These are phyloP conservation scores for Stromatinia cepivora DNA, from an alignment of 2,329 filamentous ascomycete genomes.

Conservation along the genomic window DNA sequence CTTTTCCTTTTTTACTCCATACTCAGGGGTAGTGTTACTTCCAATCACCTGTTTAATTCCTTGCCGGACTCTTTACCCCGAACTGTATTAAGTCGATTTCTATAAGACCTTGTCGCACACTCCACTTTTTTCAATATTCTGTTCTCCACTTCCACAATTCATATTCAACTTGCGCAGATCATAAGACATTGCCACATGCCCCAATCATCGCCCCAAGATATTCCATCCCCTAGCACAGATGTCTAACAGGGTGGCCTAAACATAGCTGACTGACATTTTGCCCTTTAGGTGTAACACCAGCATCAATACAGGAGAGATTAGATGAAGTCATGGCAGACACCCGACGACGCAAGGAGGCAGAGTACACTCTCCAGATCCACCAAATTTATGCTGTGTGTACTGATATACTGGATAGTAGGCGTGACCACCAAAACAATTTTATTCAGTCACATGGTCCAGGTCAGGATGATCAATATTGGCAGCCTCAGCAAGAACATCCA, in stretches of 20 bases:
- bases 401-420: too few species aligned
- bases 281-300: neutral
- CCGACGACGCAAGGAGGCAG: neutral
- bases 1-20: neutral
- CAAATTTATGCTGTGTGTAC: neutral
- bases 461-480: neutral
- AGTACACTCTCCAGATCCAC: rapidly evolving
- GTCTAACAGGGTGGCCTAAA: too few species aligned
- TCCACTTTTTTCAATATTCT: neutral
- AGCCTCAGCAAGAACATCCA: rapidly evolving
- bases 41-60: too few species aligned
- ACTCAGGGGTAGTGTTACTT: too few species aligned
- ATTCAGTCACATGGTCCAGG: neutral
- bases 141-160: neutral
- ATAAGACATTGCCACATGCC: too few species aligned
- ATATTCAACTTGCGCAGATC: too few species aligned
- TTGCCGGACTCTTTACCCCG: too few species aligned
- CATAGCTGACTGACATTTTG: neutral
- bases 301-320: neutral
- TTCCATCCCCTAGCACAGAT: neutral
- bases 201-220: too few species aligned
- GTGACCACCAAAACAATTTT: too few species aligned
- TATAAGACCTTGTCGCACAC: too few species aligned
- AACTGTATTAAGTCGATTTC: too few species aligned
- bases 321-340: neutral